Base-by-base conservation (phyloP, 345 rosid species). In the Arabis alpina region DNA sequence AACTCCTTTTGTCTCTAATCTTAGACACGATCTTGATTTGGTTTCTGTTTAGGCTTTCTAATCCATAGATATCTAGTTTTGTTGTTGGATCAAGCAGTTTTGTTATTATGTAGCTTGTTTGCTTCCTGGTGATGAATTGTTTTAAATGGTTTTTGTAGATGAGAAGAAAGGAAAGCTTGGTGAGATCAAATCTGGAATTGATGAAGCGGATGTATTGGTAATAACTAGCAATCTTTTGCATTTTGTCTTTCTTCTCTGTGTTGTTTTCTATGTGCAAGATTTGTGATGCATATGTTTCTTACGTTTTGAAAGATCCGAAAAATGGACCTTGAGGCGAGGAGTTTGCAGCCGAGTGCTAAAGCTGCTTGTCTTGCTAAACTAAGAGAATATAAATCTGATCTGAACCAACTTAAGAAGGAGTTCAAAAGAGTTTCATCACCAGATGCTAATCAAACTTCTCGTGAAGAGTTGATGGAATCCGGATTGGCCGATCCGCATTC, bases 241-340 rank as follows among this genome's bases (percentile, higher is more conserved):
- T 19, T 19, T 15, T 27, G 11, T 30, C 49, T 41, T 60, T 43
- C 10, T 30, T 16, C 61, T 32, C 60, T 23, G 39, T 51, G 3
- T 10, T 49, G 32, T 19, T 19, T 19, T 19, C 23, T 19, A 19
- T 19, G 23, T 19, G 23, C 23, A 19, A 19, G 23, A 19, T 19
- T 19, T 19, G 23, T 19, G 23, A 19, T 19, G 1, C 23, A 28
- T 36, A 43, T 8, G 24, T 58, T 60, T 54, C 25, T 28, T 8
- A 19, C 23, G 0, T 7, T 61, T 28, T 65, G 4, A 14, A 71
- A 91, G 97, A 83, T 91, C 59, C 79, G 92, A 42, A 91, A 91
- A 75, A 91, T 91, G 94, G 94, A 88, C 79, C 84, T 91, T 23
- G 97, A 91, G 80, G 97, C 97, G 10, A 84, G 94, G 64, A 88